phyloP scores from a whole-genome alignment of 2,329 filamentous ascomycete species.

The Calonectria pseudoreteaudii region DNA sequence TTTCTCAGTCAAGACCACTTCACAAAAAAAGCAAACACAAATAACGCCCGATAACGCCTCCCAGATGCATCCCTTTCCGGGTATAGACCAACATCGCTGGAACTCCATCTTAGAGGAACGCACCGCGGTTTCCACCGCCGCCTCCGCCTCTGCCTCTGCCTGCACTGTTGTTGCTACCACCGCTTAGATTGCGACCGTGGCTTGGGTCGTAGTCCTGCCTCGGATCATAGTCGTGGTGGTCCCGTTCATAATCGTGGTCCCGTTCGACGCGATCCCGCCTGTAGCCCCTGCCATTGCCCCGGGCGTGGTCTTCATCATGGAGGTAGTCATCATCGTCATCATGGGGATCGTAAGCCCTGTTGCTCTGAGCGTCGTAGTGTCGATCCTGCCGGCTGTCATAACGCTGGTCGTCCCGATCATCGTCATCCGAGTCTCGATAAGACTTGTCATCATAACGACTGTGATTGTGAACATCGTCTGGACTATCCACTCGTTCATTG shows the following conservation, averaged over 20 bases:
- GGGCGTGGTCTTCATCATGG: conserved; percentile 7
- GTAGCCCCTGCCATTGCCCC: not conserved
- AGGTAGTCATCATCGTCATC: conserved; percentile 15
- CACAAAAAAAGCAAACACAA: not conserved
- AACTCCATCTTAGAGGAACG: conserved; percentile 33
- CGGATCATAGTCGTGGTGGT: too few relatives aligned
- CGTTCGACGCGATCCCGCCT: not conserved
- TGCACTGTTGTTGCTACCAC: not conserved
- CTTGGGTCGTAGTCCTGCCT: not conserved
- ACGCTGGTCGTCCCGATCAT: not conserved
- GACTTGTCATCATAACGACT: conserved; percentile 14
- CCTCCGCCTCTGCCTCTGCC: not conserved
- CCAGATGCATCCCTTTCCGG: conserved; percentile 33
- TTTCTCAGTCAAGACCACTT: conserved; percentile 12
- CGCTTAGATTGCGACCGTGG: conserved; percentile 1
- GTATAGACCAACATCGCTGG: conserved; percentile 12
- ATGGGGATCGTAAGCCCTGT: conserved; percentile 1
- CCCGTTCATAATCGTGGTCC: not conserved
- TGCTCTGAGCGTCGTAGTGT: not conserved
- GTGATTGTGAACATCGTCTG: not conserved
- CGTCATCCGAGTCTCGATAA: not conserved
- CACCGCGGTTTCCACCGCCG: not conserved
- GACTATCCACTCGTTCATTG: not conserved
- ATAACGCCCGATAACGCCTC: conserved; percentile 40
- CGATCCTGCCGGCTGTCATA: not conserved